Evolutionary conservation across 2,329 filamentous ascomycete species (phyloP).

Genomic region (Sporothrix mexicana): DNA sequence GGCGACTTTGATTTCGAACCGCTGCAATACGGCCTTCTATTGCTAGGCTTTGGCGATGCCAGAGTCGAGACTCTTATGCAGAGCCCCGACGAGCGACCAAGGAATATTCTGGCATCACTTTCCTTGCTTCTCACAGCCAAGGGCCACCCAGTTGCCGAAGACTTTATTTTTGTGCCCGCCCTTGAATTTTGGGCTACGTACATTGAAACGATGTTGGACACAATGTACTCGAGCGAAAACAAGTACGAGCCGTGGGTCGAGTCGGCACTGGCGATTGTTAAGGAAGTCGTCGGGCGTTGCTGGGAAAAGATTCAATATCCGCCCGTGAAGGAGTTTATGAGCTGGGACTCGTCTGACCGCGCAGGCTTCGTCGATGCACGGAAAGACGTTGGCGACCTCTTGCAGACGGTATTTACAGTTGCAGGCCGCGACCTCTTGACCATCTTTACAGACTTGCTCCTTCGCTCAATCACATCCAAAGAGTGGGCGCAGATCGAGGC

Average conservation of each 20-base stretch:
- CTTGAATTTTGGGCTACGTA: constrained; percentile 84
- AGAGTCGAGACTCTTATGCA: constrained; percentile 66
- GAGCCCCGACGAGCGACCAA: constrained; percentile 55
- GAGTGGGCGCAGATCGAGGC: constrained; percentile 67
- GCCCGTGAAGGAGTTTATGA: constrained; percentile 58
- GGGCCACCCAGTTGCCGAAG: constrained; percentile 72
- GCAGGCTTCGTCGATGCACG: constrained; percentile 73
- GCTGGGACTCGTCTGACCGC: constrained; percentile 73
- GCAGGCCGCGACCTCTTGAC: constrained; percentile 62
- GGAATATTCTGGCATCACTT: constrained; percentile 62
- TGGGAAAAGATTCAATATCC: constrained; percentile 75
- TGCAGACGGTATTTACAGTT: constrained; percentile 72
- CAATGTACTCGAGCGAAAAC: constrained; percentile 57
- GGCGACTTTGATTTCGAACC: constrained; percentile 69
- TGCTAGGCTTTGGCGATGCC: constrained; percentile 72
- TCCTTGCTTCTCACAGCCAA: constrained; percentile 68
- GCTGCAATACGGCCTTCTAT: constrained; percentile 68
- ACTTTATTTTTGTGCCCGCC: constrained; percentile 74
- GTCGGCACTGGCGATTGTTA: constrained; percentile 63
- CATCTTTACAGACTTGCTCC: constrained; percentile 61
- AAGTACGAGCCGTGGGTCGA: constrained; percentile 59
- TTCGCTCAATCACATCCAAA: constrained; percentile 55
- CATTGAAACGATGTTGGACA: constrained; percentile 70
- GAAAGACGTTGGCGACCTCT: constrained; percentile 78
- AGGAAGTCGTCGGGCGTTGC: constrained; percentile 68